Base-by-base conservation (phyloP, 2,329 filamentous ascomycete species). In the Pestalotiopsis sp. region DNA sequence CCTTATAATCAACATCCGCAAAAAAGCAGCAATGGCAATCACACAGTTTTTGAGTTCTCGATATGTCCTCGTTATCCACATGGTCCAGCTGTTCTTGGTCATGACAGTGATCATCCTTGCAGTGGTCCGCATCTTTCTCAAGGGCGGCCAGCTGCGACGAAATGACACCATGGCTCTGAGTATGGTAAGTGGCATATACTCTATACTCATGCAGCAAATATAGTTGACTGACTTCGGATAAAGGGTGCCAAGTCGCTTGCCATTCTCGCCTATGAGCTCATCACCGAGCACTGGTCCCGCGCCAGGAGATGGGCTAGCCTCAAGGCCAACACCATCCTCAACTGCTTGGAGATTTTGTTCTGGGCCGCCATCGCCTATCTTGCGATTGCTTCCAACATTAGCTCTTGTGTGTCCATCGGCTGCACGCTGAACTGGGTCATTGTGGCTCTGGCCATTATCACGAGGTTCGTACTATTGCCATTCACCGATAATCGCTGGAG, bases 281-380 rank as follows among this genome's bases (percentile, higher is more conserved):
- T 59, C 7, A 13, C 57, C 12, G 23, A 59, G 13, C 23, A 59
- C 27, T 27, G 23, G 57, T 3, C 3, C 57, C 23, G 11, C 9
- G 11, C 13, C 27, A 14, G 31, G 27, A 62, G 36, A 39, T 62
- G 27, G 59, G 59, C 59, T 4, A 38, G 27, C 20, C 17, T 62
- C 13, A 62, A 62, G 59, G 59, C 59, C 2, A 36, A 62, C 36
- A 36, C 59, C 4, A 39, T 62, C 27, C 27, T 62, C 59, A 62
- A 62, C 59, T 36, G 27, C 59, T 9, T 36, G 7, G 59, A 62
- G 31, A 62, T 62, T 31, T 14, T 62, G 27, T 62, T 62, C 59
- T 62, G 59, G 59, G 59, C 59, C 7, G 59, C 59, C 1, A 36
- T 62, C 6, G 59, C 31, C 13, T 62, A n/a, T 62, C 27, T 62